Conservation (phyloP, 1,284 basidiomycete genomes). For the Marasmius fiardii region DNA sequence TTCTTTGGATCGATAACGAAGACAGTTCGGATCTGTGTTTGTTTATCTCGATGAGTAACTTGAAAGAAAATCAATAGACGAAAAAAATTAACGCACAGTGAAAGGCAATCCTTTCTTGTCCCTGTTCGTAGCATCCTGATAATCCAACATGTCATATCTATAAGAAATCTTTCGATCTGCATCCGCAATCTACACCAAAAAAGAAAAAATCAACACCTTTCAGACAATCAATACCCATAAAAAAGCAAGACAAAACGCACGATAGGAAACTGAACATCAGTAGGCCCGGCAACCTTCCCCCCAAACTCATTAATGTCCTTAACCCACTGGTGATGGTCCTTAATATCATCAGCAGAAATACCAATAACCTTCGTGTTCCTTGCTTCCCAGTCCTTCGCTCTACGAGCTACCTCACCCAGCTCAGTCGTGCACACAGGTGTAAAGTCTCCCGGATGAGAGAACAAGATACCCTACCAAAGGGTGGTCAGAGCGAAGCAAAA, state of each 20-base stretch:
- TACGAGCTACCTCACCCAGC: slow-evolving; percentile 91
- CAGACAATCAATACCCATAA: background rate
- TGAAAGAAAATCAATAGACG: slow-evolving; percentile 6
- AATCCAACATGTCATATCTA: slow-evolving; percentile 94
- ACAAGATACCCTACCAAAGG: slow-evolving; percentile 65
- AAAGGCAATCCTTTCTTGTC: slow-evolving; percentile 89
- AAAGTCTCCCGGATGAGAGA: slow-evolving; percentile 91
- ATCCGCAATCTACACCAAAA: slow-evolving; percentile 85
- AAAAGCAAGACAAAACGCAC: slow-evolving; percentile 39
- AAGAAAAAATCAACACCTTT: background rate
- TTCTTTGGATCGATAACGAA: slow-evolving; percentile 94
- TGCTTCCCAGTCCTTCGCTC: slow-evolving; percentile 79
- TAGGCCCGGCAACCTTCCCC: slow-evolving; percentile 53
- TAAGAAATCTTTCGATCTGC: slow-evolving; percentile 82
- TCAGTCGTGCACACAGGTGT: slow-evolving; percentile 78
- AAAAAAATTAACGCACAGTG: slow-evolving; percentile 46
- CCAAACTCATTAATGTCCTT: slow-evolving; percentile 88
- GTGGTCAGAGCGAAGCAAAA: background rate
- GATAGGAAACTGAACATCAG: slow-evolving; percentile 88
- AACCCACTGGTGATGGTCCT: slow-evolving; percentile 88
- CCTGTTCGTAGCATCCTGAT: slow-evolving; percentile 91
- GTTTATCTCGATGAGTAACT: slow-evolving; percentile 38
- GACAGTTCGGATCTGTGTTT: slow-evolving; percentile 73
- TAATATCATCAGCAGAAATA: slow-evolving; percentile 89
- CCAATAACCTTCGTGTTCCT: slow-evolving; percentile 94